phyloP scores from a whole-genome alignment of 164 flowering plant genomes.

The Umbilicus rupestris region DNA sequence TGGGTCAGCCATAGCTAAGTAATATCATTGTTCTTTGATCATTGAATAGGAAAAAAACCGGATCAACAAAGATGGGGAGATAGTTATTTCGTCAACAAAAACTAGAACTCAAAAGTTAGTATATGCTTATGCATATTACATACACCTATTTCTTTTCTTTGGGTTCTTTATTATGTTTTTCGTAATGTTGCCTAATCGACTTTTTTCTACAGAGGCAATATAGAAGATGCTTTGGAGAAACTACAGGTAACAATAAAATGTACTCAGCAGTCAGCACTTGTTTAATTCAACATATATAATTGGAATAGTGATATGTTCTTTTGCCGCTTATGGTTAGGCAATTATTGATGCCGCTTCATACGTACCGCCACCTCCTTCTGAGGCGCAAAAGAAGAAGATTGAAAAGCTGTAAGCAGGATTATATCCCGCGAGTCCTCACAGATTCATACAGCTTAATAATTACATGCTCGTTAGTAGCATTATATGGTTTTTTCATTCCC shows the following conservation, averaged over 20 bases:
- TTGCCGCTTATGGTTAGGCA: constrained; percentile 33
- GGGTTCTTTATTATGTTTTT: constrained; percentile 10
- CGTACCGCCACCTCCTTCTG: constrained; percentile 97
- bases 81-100: constrained; percentile 90
- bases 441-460: neutral
- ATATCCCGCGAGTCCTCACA: no score
- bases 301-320: constrained; percentile 8
- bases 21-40: neutral
- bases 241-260: constrained; percentile 51
- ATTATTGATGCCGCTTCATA: constrained; percentile 94
- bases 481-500: constrained; percentile 5
- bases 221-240: constrained; percentile 80
- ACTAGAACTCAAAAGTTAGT: constrained; percentile 86
- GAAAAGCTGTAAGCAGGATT: constrained; percentile 72
- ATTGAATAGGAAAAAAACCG: constrained; percentile 83
- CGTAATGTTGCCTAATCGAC: constrained; percentile 15
- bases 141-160: constrained; percentile 9
- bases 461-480: neutral
- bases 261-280: neutral
- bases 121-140: constrained; percentile 19
- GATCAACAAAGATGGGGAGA: constrained; percentile 90
- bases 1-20: neutral
- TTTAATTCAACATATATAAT: no score
- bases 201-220: constrained; percentile 70
- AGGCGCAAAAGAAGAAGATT: constrained; percentile 82